Conservation (phyloP, 2,329 filamentous ascomycete genomes). For the Cytospora mali region DNA sequence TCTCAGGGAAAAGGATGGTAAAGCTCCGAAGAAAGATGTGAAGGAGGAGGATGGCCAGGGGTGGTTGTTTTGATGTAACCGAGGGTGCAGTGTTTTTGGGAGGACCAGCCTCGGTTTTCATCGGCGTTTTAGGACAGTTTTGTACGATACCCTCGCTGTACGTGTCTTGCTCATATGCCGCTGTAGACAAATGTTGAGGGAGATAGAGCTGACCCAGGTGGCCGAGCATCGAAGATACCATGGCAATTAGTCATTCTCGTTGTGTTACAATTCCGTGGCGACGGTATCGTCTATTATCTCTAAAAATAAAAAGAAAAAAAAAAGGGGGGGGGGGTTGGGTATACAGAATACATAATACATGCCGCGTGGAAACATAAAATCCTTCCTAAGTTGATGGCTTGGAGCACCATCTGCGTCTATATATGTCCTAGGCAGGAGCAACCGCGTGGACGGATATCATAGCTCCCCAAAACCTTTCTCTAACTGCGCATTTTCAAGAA, state of each 20-base stretch:
- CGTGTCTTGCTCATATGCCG: neutral
- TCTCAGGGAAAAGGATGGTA: constrained; percentile 23
- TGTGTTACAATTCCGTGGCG: neutral
- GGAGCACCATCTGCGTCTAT: neutral
- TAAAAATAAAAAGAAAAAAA: too few relatives aligned
- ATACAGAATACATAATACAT: constrained; percentile 16
- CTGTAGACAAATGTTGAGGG: neutral
- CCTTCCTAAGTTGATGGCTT: neutral
- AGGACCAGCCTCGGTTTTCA: neutral
- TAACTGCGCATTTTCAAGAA: neutral
- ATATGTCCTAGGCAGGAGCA: neutral
- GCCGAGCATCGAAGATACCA: neutral
- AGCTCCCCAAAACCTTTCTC: neutral
- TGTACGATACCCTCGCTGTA: constrained; percentile 22
- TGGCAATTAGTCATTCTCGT: neutral
- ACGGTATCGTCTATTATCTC: constrained; percentile 7
- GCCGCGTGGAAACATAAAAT: constrained; percentile 6
- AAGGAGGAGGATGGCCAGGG: neutral
- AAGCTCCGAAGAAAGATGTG: constrained; percentile 5
- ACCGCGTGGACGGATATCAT: neutral
- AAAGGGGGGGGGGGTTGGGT: constrained; percentile 23
- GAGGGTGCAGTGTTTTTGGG: neutral
- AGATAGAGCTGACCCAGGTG: neutral
- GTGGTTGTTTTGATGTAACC: constrained; percentile 15
- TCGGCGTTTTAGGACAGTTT: neutral